Conservation (phyloP, 805 yeast genomes). For the Saturnispora diversa region DNA sequence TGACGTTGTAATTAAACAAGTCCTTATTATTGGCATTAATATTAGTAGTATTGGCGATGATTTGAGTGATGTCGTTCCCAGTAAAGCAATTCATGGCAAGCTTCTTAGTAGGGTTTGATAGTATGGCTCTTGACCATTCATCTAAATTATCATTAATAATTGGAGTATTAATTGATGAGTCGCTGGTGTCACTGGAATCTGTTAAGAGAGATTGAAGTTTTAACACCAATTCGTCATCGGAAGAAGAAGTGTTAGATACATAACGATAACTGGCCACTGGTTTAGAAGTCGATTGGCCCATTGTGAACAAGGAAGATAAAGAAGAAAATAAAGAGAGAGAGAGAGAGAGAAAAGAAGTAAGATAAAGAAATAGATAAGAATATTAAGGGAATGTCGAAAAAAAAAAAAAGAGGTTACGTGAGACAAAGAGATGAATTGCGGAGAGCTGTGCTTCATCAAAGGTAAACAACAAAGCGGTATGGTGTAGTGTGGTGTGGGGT, state of each 20-base stretch:
- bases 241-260: conserved; percentile 11
- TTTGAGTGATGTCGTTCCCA: conserved; percentile 36
- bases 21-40: conserved; percentile 28
- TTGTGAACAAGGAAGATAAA: conserved; percentile 5
- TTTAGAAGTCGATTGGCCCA: conserved; percentile 26
- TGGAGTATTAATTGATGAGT: conserved; percentile 21
- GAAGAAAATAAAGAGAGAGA: too few species aligned
- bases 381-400: too few species aligned
- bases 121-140: conserved; percentile 40
- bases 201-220: conserved; percentile 25
- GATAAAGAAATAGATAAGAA: too few species aligned
- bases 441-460: too few species aligned
- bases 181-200: not conserved
- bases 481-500: too few species aligned
- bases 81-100: conserved; percentile 50
- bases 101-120: conserved; percentile 40
- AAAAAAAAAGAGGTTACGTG: too few species aligned
- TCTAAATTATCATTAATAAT: conserved; percentile 28
- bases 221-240: conserved; percentile 27
- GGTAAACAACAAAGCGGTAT: too few species aligned
- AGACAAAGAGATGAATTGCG: too few species aligned
- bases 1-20: conserved; percentile 38
- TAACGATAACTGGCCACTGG: conserved; percentile 11
- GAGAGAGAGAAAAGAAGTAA: not conserved
- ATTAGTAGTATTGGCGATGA: conserved; percentile 33